Evolutionary conservation across 495 filamentous ascomycete genomes (phyloP).

Genomic region (Lasiosphaeris hirsuta): DNA sequence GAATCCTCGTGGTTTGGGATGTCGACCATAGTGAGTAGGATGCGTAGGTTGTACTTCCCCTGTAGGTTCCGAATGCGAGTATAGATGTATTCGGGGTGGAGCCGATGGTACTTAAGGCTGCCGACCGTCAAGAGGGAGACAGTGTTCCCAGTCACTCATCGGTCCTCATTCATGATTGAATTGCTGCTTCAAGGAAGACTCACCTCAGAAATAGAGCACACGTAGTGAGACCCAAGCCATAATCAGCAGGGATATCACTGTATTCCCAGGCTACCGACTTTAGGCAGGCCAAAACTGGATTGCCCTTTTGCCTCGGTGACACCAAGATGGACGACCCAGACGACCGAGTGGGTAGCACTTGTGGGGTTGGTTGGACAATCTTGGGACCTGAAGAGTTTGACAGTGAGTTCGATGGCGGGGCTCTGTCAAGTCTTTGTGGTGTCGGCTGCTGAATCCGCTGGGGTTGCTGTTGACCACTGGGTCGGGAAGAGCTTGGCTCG

Average conservation of each 20-base stretch:
- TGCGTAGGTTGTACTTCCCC: constrained; percentile 76
- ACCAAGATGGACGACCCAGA: constrained; percentile 79
- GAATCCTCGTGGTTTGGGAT: constrained; percentile 76
- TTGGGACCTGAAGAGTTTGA: constrained; percentile 37
- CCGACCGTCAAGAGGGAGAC: no score
- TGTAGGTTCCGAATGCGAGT: constrained; percentile 77
- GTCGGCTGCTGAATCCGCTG: constrained; percentile 37
- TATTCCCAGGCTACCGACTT: constrained; percentile 93
- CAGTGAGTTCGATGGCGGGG: constrained; percentile 29
- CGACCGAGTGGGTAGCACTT: constrained; percentile 65
- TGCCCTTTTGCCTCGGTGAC: constrained; percentile 83
- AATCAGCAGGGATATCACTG: constrained; percentile 90
- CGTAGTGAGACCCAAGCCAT: constrained; percentile 80
- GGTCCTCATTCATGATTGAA: no score
- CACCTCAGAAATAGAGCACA: constrained; percentile 78
- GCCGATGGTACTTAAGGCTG: constrained; percentile 92
- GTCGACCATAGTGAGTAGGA: constrained; percentile 88
- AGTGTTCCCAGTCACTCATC: background rate
- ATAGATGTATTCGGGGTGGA: constrained; percentile 98
- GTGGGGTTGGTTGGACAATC: constrained; percentile 82
- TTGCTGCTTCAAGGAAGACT: background rate
- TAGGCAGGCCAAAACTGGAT: constrained; percentile 83
- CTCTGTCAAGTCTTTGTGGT: constrained; percentile 44
- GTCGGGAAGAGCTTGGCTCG: constrained; percentile 10
- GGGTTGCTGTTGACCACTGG: constrained; percentile 30